These are phyloP conservation scores for Crithidia bombi DNA, from an alignment of 208 protist genomes.

Conservation along the genomic window DNA sequence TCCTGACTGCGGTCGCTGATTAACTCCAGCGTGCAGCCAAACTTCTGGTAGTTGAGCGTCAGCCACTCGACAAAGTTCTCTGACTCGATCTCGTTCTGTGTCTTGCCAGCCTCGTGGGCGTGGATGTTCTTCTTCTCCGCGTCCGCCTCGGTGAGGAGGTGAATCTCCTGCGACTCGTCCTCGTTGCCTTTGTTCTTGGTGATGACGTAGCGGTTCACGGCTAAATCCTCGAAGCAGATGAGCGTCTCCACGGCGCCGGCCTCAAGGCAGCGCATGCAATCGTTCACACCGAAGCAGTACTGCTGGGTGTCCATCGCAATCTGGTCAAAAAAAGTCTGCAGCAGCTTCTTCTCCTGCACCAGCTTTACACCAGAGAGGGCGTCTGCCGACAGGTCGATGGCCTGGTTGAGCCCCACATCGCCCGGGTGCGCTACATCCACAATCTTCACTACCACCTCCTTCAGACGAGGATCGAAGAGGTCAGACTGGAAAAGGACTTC, in stretches of 20 bases:
- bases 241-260: conserved; percentile 98
- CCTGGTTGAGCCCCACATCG: conserved; percentile 99
- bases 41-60: conserved; percentile 98
- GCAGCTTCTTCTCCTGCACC: conserved; percentile 99
- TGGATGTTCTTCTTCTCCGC: conserved; percentile 83
- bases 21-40: conserved; percentile 96
- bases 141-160: conserved; percentile 76
- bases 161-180: conserved; percentile 65
- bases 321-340: conserved; percentile 98
- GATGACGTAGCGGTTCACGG: conserved; percentile 90
- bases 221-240: conserved; percentile 99
- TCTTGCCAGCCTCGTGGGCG: conserved; percentile 80
- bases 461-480: conserved; percentile 98
- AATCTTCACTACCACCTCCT: conserved; percentile 98
- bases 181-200: conserved; percentile 83
- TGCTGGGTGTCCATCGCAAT: conserved; percentile 98
- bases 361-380: conserved; percentile 98
- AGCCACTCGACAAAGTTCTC: conserved; percentile 98
- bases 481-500: conserved; percentile 97
- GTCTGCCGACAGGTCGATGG: conserved; percentile 98
- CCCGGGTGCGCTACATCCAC: conserved; percentile 99
- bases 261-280: conserved; percentile 97
- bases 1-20: conserved; percentile 96
- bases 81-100: conserved; percentile 90
- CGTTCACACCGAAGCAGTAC: conserved; percentile 98